Evolutionary conservation across 805 yeast species (phyloP), one percentile per base, ranked within the genome.

Genomic region (Hanseniaspora mollemarum): DNA sequence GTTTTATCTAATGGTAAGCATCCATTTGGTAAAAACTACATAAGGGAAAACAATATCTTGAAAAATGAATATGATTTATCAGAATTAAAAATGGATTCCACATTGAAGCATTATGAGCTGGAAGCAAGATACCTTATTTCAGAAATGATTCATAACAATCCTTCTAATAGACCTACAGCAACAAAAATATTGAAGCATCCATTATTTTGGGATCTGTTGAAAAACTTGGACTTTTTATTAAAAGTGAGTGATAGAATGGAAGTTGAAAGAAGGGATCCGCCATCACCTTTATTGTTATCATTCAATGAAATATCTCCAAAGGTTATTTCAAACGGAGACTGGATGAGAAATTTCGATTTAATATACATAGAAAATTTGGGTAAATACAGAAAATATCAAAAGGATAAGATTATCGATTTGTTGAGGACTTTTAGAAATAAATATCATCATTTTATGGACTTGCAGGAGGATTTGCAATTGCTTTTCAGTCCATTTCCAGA

Each of bases 211-310:
- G 55, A 74, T 3, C 66, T 67, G 13, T 76, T 77, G 40, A 82
- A 77, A 62, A 84, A 83, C 60, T 70, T 92, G 49, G 95, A 87
- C 56, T 88, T 92, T 61, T 68, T 92, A 51, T 69, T 92, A 49
- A 83, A 82, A 59, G 90, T 86, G 4, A 85, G 95, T 54, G 99
- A 92, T 62, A 68, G 97, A 53, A 83, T 88, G 62, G 98, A 92
- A 60, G 71, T 83, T 48, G 94, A 87, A 58, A 73, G 76, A 56
- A 71, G 94, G 52, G 94, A 83, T 54, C 92, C 90, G 16, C 85
- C 88, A 13, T 77, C 84, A 55, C 73, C 68, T 3, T 61, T 83
- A 31, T 62, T 87, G 25, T 59, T 69, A 22, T 64, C 69, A 44
- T 67, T 87, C 6, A 94, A 87, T 60, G 57, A 60, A 1, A 64